These are phyloP conservation scores for Casuarina cunninghamiana DNA, from an alignment of 306 rosid genomes.

Conservation along the genomic window DNA sequence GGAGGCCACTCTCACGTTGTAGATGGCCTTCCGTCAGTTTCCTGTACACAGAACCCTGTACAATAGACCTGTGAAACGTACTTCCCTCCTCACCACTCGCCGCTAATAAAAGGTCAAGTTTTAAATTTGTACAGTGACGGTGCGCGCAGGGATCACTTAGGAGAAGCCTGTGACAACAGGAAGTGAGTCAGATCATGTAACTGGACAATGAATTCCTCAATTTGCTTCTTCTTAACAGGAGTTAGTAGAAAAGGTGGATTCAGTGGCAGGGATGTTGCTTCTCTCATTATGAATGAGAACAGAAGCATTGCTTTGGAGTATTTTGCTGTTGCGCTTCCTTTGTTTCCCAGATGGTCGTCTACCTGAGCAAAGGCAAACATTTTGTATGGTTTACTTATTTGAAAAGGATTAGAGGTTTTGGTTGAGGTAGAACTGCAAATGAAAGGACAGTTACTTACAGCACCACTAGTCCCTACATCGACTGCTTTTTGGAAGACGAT, in stretches of 20 bases:
- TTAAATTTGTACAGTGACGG: constrained; percentile 18
- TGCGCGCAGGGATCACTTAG: constrained; percentile 22
- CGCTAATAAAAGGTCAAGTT: constrained; percentile 6
- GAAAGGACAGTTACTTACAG: constrained; percentile 56
- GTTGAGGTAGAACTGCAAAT: constrained; percentile 7
- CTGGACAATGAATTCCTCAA: constrained; percentile 55
- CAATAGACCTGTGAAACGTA: constrained; percentile 24
- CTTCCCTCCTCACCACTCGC: constrained; percentile 20
- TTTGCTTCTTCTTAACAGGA: constrained; percentile 55
- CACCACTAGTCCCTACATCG: constrained; percentile 56
- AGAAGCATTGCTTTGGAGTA: constrained; percentile 83
- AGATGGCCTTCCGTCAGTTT: constrained; percentile 18
- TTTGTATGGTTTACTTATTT: not conserved
- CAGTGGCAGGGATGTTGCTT: constrained; percentile 70
- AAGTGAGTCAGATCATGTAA: constrained; percentile 51
- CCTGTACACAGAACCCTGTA: constrained; percentile 16
- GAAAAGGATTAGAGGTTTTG: constrained; percentile 10
- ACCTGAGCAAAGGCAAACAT: constrained; percentile 46
- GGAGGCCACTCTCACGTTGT: constrained; percentile 26
- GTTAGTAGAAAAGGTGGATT: constrained; percentile 70
- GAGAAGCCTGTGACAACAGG: constrained; percentile 40
- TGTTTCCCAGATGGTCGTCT: constrained; percentile 71
- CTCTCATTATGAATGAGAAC: constrained; percentile 71
- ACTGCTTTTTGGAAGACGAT: constrained; percentile 53
- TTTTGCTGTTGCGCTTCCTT: constrained; percentile 50